Base-by-base conservation (phyloP, 495 filamentous ascomycete genomes). In the Penicillium fimorum region DNA sequence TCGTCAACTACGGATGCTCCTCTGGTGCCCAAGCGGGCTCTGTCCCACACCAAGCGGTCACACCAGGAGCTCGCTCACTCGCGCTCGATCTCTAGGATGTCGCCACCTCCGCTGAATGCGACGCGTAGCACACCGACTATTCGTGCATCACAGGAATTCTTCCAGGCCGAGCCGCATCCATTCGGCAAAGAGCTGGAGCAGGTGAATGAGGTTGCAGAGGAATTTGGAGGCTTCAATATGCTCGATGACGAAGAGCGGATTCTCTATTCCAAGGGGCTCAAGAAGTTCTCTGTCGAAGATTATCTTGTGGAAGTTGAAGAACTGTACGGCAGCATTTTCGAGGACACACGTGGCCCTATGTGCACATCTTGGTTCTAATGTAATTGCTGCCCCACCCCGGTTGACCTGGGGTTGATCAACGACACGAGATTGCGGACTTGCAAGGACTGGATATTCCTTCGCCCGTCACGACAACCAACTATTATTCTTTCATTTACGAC, bases 11-110 rank as follows among this genome's bases (percentile, higher is more conserved):
- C 70, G 8, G 81, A 84, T 17, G 79, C 82, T 29, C 88, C 88
- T 0, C 63, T 75, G 42, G 82, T 96, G 44, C 91, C 92, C 2
- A 79, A 84, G 63, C 86, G 92, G 40, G 85, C 90, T 1, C 77
- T 85, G 10, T 92, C 90, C 13, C 92, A 96, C 67, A 92, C 90
- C 63, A 96, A 93, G 77, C 87, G 85, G 61, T 83, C 83, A 6
- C 85, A 88, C 62, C 82, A 86, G 74, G 76, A 78, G 54, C 63
- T 85, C 70, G 74, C 87, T 5, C 87, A 86, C 56, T 84, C 90
- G 65, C 86, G 85, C 32, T 92, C 85, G 3, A 71, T 75, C 61
- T 81, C 70, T 60, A 82, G 68, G 62, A 79, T 74, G 55, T 74
- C 72, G 7, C 74, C 70, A 33, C 74, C 77, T 37, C 68, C 77